phyloP scores from a whole-genome alignment of 306 rosid genomes.

The Myrica gale region DNA sequence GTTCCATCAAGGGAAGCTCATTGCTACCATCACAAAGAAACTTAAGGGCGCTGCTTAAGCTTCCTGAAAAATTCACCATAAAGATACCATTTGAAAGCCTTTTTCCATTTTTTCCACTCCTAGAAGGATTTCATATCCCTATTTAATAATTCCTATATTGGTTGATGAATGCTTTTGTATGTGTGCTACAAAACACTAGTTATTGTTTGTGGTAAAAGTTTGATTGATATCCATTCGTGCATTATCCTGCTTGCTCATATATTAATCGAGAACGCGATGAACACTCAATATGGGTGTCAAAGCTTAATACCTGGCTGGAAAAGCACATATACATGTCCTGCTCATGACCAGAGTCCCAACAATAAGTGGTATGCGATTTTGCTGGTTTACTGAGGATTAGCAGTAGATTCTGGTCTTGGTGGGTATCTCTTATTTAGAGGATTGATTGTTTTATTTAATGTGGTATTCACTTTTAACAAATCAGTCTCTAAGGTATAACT shows the following conservation, averaged over 20 bases:
- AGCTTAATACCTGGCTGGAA: not conserved
- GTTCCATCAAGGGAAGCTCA: constrained; percentile 85
- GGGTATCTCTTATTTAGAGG: no score
- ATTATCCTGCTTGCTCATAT: not conserved
- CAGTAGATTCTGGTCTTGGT: no score
- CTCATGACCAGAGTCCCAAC: no score
- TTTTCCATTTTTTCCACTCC: constrained; percentile 44
- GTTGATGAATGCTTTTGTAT: constrained; percentile 34
- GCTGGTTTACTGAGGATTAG: no score
- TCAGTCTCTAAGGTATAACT: no score
- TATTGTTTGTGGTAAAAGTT: constrained; percentile 40
- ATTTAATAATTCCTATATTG: constrained; percentile 39
- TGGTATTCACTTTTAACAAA: no score
- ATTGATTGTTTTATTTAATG: no score
- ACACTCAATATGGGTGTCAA: not conserved
- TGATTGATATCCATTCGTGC: constrained; percentile 20
- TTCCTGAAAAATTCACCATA: constrained; percentile 6
- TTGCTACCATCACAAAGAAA: constrained; percentile 90
- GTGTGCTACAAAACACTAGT: constrained; percentile 44
- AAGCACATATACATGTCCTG: no score
- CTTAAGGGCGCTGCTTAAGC: constrained; percentile 75
- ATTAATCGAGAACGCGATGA: not conserved
- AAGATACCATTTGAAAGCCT: constrained; percentile 34
- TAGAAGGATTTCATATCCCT: constrained; percentile 29
- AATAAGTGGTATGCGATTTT: no score